These are phyloP conservation scores for Leccinum aurantiacum DNA, from an alignment of 768 basidiomycete genomes.

Conservation along the genomic window DNA sequence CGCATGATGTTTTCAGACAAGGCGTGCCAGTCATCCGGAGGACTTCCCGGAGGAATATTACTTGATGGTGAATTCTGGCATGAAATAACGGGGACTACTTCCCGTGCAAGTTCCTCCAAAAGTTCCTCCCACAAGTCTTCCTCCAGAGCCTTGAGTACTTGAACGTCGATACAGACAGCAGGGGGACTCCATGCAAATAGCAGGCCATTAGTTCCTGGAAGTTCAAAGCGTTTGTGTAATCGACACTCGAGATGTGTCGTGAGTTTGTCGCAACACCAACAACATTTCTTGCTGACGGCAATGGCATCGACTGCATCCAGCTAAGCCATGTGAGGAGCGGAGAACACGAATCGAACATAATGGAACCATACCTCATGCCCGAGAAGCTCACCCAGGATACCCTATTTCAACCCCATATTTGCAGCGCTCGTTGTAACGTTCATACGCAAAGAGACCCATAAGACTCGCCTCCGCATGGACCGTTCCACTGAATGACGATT, in stretches of 20 bases:
- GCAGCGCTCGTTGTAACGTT: not conserved
- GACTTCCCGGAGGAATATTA: not conserved
- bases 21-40: not conserved
- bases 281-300: not conserved
- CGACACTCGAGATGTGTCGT: not conserved
- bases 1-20: not conserved
- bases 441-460: not conserved
- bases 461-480: not conserved
- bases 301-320: not conserved
- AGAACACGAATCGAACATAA: not conserved
- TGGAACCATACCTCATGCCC: not conserved
- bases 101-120: not conserved
- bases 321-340: not conserved
- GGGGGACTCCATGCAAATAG: not conserved
- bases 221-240: not conserved
- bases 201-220: not conserved
- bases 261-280: not conserved
- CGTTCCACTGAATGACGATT: not conserved
- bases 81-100: not conserved
- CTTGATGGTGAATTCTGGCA: not conserved
- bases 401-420: constrained; percentile 23
- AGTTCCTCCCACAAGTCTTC: not conserved
- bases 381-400: not conserved
- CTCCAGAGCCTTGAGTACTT: not conserved
- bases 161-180: not conserved